Evolutionary conservation across 441 rosid genomes (phyloP).

Genomic region (Isatis lusitanica): DNA sequence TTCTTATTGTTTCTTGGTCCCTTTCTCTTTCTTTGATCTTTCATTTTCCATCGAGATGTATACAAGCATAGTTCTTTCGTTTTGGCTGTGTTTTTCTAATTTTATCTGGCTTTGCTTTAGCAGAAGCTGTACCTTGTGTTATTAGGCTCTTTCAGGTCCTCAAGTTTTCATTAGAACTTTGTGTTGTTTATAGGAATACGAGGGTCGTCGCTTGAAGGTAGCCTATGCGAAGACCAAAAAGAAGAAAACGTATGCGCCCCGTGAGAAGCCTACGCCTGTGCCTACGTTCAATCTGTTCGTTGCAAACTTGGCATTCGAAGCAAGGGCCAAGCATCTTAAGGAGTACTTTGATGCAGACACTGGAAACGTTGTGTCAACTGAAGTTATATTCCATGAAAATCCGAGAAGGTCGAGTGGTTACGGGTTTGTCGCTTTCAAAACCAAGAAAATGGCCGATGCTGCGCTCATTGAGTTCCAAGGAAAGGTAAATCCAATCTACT

Average conservation of each 20-base stretch:
- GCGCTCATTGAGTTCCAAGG: conserved; percentile 61
- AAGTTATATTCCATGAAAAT: conserved; percentile 66
- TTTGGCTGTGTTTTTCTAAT: not conserved
- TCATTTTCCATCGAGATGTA: conserved; percentile 32
- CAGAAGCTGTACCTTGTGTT: not conserved
- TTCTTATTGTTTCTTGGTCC: not conserved
- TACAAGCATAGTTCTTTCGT: not conserved
- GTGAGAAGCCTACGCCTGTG: conserved; percentile 39
- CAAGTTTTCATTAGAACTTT: not conserved
- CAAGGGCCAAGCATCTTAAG: conserved; percentile 61
- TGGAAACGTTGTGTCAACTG: conserved; percentile 56
- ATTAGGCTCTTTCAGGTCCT: not conserved
- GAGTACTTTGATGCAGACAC: conserved; percentile 63
- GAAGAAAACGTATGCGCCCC: conserved; percentile 52
- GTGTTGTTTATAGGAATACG: conserved; percentile 54
- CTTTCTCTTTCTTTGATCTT: not conserved
- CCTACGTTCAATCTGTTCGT: conserved; percentile 70
- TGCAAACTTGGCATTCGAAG: conserved; percentile 67
- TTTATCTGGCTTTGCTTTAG: not conserved
- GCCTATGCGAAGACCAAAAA: conserved; percentile 60
- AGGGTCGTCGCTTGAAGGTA: conserved; percentile 64
- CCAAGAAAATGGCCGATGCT: conserved; percentile 66
- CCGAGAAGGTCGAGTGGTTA: conserved; percentile 76
- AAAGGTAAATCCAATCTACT: conserved; percentile 51
- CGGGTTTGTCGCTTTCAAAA: conserved; percentile 78